These are phyloP conservation scores for Mycena maculata DNA, from an alignment of 768 basidiomycete genomes.

Conservation along the genomic window DNA sequence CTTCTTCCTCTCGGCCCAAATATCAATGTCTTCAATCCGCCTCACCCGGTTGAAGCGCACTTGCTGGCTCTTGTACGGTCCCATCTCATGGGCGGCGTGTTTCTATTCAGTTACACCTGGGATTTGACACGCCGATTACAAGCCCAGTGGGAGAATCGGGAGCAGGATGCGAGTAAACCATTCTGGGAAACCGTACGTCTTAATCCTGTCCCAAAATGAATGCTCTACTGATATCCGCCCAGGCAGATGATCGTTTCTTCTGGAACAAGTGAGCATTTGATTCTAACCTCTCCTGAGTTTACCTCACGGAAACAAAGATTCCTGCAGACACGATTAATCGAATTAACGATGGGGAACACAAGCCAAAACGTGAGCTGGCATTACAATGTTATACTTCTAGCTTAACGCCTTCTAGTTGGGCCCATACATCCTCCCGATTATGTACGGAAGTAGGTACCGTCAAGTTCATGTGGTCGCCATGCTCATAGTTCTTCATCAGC, in stretches of 20 bases:
- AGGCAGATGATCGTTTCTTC: conserved; percentile 97
- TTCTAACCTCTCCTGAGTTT: conserved; percentile 64
- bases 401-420: conserved; percentile 68
- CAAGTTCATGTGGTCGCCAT: conserved; percentile 15
- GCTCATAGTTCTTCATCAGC: conserved; percentile 59
- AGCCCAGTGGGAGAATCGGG: conserved; percentile 74
- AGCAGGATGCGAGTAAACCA: conserved; percentile 62
- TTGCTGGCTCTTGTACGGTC: conserved; percentile 87
- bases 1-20: conserved; percentile 87
- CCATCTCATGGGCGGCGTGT: conserved; percentile 82
- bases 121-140: conserved; percentile 92
- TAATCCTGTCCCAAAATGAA: not conserved
- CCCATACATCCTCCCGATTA: conserved; percentile 89
- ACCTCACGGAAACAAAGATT: conserved; percentile 70
- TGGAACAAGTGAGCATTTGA: conserved; percentile 83
- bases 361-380: conserved; percentile 71
- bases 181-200: conserved; percentile 84
- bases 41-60: conserved; percentile 90
- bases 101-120: conserved; percentile 92
- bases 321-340: conserved; percentile 52
- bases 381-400: not conserved
- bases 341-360: conserved; percentile 56
- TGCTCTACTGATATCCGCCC: not conserved
- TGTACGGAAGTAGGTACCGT: conserved; percentile 88
- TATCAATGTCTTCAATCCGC: conserved; percentile 72